Conservation (phyloP, 2,329 filamentous ascomycete species). For the Pyricularia pennisetigena region DNA sequence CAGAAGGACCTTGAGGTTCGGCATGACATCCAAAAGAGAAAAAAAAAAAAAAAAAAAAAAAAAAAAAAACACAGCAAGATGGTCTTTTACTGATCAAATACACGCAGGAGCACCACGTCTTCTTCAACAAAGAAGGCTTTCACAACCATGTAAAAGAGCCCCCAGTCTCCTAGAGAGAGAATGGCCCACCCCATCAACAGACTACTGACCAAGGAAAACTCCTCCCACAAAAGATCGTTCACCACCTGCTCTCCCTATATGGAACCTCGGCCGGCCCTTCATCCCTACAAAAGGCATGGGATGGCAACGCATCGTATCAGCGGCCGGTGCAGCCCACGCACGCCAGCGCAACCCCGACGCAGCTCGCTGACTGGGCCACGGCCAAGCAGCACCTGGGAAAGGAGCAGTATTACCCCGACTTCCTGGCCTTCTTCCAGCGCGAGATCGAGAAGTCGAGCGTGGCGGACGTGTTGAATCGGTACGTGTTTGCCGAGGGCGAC, state of each 20-base stretch:
- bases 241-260: conserved; percentile 68
- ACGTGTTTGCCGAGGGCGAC: conserved; percentile 52
- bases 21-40: neutral
- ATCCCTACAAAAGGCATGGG: conserved; percentile 54
- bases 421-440: conserved; percentile 63
- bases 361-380: conserved; percentile 44
- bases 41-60: too few relatives aligned
- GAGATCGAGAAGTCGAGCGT: conserved; percentile 55
- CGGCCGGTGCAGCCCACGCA: conserved; percentile 37
- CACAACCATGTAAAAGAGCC: conserved; percentile 61
- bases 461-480: conserved; percentile 51
- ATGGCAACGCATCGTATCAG: conserved; percentile 59
- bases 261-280: conserved; percentile 57
- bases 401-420: conserved; percentile 57
- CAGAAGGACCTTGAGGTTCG: conserved; percentile 61
- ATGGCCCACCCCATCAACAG: neutral
- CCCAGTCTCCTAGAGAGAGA: too few relatives aligned
- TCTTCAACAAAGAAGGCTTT: conserved; percentile 65
- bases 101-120: conserved; percentile 56
- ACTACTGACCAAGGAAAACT: neutral
- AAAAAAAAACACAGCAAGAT: neutral
- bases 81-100: neutral
- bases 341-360: conserved; percentile 29
- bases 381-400: conserved; percentile 54
- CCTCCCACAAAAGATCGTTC: conserved; percentile 41